A percentile compares a stretch with the other conserved stretches of the same genome.
Conservation (phyloP, 2,329 filamentous ascomycete species). For the Alternaria brassicae region DNA sequence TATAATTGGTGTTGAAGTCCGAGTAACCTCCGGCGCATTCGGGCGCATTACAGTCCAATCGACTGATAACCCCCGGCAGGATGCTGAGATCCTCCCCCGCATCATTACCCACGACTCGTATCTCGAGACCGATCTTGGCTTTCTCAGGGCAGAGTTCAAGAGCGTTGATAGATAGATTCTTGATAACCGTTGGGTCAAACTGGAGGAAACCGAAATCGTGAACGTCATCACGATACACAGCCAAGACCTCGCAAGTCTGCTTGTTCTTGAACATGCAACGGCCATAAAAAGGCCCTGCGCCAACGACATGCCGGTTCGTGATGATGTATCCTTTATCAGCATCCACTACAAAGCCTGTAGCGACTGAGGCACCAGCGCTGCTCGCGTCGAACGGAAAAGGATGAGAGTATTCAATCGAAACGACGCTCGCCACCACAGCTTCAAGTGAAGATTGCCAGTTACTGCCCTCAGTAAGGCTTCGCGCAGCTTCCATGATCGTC, state of each 20-base stretch:
- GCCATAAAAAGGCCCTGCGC: conserved; percentile 94
- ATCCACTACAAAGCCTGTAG: conserved; percentile 97
- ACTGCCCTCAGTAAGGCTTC: conserved; percentile 86
- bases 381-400: conserved; percentile 99
- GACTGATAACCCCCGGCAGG: conserved; percentile 93
- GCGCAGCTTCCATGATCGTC: conserved; percentile 44
- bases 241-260: conserved; percentile 92
- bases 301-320: conserved; percentile 80
- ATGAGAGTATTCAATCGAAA: conserved; percentile 99
- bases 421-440: conserved; percentile 90
- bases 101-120: conserved; percentile 97
- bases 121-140: conserved; percentile 88
- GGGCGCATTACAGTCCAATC: conserved; percentile 93
- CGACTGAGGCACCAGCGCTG: conserved; percentile 88
- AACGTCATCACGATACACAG: conserved; percentile 96
- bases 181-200: conserved; percentile 94
- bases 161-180: conserved; percentile 90
- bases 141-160: conserved; percentile 83
- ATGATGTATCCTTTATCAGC: conserved; percentile 78
- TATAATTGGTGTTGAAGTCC: conserved; percentile 96
- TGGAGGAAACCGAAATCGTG: conserved; percentile 98
- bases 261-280: conserved; percentile 99
- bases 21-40: conserved; percentile 96
- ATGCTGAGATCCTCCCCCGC: conserved; percentile 98
- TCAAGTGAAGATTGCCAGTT: too few relatives aligned